Base-by-base conservation (phyloP, 805 yeast species). In the Ogataea corticis region DNA sequence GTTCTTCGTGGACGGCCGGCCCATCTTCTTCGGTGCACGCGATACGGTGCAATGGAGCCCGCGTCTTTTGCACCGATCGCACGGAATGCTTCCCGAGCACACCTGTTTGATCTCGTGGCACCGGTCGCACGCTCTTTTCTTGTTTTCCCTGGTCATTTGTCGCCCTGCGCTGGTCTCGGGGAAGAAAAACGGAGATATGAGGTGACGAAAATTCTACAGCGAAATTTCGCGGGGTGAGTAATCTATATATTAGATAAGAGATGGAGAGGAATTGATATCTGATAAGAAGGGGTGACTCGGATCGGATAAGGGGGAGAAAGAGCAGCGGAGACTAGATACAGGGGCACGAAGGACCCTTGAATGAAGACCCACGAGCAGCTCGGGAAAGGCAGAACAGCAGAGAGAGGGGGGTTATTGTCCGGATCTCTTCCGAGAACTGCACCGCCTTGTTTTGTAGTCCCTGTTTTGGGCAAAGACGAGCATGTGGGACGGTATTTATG, bases 101-200 rank as follows among this genome's bases (percentile, higher is more conserved):
- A 49, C 51, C 42, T 60, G 61, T 39, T 62, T 62, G 15, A 55
- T 49, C 36, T 42, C 47, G 41, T 61, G 59, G 42, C 67, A 62
- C 34, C 59, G 42, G 34, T 62, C 67, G 46, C 67, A 62, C 13
- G 65, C 62, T 36, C 58, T 45, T 33, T 38, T 48, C 33, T 38
- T 45, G 17, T 21, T 27, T 12, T 19, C 21, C 4, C 12, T 31
- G 14, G 38, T 25, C 45, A 38, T 38, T 28, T 21, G 33, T 10
- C 33, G 15, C 10, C n/a, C 17, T n/a, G 33, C n/a, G 15, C 17
- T n/a, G 14, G 31, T 28, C 13, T 30, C 4, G 4, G 33, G 15
- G 14, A 17, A 14, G 14, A 17, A 30, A 30, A 30, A 14, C 15
- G 25, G 9, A 21, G 25, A 21, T 21, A 14, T n/a, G 33, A n/a